A percentile compares a stretch with the other conserved stretches of the same genome.
These are phyloP conservation scores for Alnus glutinosa DNA, from an alignment of 306 rosid species.

Conservation along the genomic window DNA sequence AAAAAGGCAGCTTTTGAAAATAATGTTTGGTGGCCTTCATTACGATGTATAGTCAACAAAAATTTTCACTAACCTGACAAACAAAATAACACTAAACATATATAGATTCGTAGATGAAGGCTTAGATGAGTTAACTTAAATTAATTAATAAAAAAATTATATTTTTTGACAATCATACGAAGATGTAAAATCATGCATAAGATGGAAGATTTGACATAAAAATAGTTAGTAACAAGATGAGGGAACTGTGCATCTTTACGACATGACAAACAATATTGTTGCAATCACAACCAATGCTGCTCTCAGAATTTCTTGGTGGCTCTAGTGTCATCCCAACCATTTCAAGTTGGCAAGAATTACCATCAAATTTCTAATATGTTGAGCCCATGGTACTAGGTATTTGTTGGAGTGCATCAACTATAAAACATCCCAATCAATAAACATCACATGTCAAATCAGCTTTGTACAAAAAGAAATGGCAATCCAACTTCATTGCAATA, in stretches of 20 bases:
- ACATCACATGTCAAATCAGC: constrained; percentile 15
- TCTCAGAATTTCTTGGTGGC: constrained; percentile 36
- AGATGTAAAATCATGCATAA: background rate
- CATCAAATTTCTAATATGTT: constrained; percentile 67
- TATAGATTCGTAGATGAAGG: background rate
- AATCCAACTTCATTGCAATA: background rate
- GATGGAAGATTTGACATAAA: constrained; percentile 9
- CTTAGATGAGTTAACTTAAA: background rate
- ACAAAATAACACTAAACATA: background rate
- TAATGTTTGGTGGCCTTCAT: background rate
- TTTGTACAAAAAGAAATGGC: background rate
- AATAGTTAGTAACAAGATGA: constrained; percentile 25
- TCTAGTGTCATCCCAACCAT: constrained; percentile 52
- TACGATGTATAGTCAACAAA: background rate
- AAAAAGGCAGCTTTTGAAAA: too few species aligned
- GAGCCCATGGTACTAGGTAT: constrained; percentile 68
- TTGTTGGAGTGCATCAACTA: constrained; percentile 75
- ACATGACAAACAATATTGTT: constrained; percentile 57
- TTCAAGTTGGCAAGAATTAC: constrained; percentile 51
- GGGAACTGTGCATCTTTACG: constrained; percentile 55
- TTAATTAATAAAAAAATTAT: too few species aligned
- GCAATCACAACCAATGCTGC: constrained; percentile 56
- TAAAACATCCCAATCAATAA: constrained; percentile 22
- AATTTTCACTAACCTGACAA: background rate
- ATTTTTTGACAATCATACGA: background rate